Base-by-base conservation (phyloP, 345 rosid genomes). In the Linum lewisii region DNA sequence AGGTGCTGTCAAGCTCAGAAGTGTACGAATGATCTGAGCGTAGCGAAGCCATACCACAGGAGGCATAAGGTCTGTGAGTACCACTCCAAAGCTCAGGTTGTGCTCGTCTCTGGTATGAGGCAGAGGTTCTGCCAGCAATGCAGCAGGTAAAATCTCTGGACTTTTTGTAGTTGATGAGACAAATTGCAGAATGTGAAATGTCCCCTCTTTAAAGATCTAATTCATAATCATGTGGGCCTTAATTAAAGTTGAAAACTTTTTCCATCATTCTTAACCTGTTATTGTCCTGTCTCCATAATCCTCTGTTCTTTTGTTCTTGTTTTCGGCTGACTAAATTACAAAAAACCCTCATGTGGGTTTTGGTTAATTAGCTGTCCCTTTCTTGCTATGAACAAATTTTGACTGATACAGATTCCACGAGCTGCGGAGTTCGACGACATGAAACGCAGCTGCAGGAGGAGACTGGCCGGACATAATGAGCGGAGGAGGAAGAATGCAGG, bases 61-160 rank as follows among this genome's bases (percentile, higher is more conserved):
- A 78, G 92, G 67, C 97, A 89, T 66, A 81, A 67, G 78, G 95
- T 89, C 21, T 86, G 95, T 60, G 92, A 84, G 63, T 37, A 69
- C 69, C 97, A 89, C 58, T 76, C 97, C 36, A 89, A 86, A 77
- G 89, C 97, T 61, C 75, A 80, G 67, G 71, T 67, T 61, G 92
- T 79, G 63, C 63, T 77, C 45, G 79, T 84, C 21, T 70, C 59
- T 61, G 97, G 95, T 0, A 54, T 76, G 11, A 76, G 67, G 69
- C 86, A 89, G 75, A 75, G 91, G 24, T 86, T 89, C 58, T 86
- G 95, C 67, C 91, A 88, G 66, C 95, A 88, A 81, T 86, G 91
- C 60, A 89, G 91, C 86, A 86, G 89, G 97, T 84, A 59, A 15
- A n/a, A n/a, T n/a, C n/a, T n/a, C n/a, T n/a, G n/a, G n/a, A n/a